Percentiles rank a stretch among this genome's conserved stretches.
Conservation (phyloP, 192 early-diverging fungal species). For the Phlyctochytrium planicorne region DNA sequence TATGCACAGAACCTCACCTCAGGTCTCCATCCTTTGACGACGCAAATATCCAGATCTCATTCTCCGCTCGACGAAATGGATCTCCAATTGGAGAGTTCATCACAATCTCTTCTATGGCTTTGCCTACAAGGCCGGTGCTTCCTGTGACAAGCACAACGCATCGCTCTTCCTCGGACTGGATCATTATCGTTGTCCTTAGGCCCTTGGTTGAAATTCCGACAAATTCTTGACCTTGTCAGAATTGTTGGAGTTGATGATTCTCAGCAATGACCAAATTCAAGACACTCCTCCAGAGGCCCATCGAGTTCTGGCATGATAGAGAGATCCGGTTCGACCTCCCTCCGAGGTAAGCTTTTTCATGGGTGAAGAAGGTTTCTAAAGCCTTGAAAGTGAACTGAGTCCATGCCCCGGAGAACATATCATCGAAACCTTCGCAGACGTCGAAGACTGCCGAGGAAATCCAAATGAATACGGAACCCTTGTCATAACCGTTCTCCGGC, state of each 20-base stretch:
- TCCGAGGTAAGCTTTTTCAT: background rate
- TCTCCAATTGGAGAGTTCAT: constrained; percentile 6
- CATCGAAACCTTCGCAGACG: background rate
- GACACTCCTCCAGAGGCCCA: background rate
- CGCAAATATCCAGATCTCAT: constrained; percentile 73
- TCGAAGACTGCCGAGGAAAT: constrained; percentile 1
- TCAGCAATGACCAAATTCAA: background rate
- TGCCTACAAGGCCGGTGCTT: constrained; percentile 74
- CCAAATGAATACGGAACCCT: background rate
- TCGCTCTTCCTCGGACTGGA: background rate
- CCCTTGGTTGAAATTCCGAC: no score
- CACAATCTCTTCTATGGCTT: constrained; percentile 58
- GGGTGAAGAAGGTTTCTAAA: background rate
- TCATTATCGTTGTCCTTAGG: background rate
- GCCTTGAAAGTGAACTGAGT: background rate
- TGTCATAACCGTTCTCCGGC: background rate
- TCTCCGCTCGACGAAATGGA: constrained; percentile 37
- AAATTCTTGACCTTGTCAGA: background rate
- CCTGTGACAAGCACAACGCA: constrained; percentile 75
- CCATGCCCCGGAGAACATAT: background rate
- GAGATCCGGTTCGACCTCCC: background rate
- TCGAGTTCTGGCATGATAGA: background rate
- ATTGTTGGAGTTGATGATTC: background rate
- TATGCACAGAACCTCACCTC: constrained; percentile 47
- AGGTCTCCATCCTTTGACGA: constrained; percentile 78